These are phyloP conservation scores for Xylariaceae sp. DNA, from an alignment of 2,329 filamentous ascomycete genomes.

Conservation along the genomic window DNA sequence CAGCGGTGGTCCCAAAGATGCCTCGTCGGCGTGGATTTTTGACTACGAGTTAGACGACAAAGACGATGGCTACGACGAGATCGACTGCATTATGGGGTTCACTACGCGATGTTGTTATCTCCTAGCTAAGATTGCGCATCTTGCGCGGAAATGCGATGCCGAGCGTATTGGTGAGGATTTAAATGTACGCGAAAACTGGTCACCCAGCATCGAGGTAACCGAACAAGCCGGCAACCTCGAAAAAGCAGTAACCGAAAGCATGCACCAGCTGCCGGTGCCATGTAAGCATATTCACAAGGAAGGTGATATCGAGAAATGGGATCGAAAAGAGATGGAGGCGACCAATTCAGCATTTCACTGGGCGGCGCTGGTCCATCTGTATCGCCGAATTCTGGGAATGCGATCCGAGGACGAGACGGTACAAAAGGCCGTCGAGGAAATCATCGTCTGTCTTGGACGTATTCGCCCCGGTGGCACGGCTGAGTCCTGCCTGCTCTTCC, in stretches of 20 bases:
- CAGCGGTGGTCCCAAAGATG: slow-evolving; percentile 62
- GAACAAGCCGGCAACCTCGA: slow-evolving; percentile 65
- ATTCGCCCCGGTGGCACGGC: slow-evolving; percentile 71
- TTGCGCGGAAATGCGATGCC: slow-evolving; percentile 71
- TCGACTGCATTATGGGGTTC: slow-evolving; percentile 83
- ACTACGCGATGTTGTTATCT: slow-evolving; percentile 73
- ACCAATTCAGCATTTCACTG: slow-evolving; percentile 82
- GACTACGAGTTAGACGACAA: slow-evolving; percentile 57
- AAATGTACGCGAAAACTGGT: slow-evolving; percentile 61
- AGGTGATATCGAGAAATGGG: slow-evolving; percentile 60
- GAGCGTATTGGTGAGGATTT: slow-evolving; percentile 63
- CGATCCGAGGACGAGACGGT: slow-evolving; percentile 64
- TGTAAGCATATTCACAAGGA: slow-evolving; percentile 55
- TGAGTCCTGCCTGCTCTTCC: slow-evolving; percentile 78
- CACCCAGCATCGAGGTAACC: slow-evolving; percentile 59
- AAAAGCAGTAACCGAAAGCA: slow-evolving; percentile 64
- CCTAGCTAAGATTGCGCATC: slow-evolving; percentile 72
- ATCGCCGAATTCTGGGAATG: slow-evolving; percentile 73
- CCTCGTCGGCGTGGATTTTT: slow-evolving; percentile 58
- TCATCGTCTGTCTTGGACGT: slow-evolving; percentile 65
- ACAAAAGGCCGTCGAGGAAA: slow-evolving; percentile 65
- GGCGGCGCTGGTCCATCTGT: slow-evolving; percentile 77
- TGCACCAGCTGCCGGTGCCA: slow-evolving; percentile 48
- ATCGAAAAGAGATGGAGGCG: slow-evolving; percentile 68
- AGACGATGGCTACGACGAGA: slow-evolving; percentile 65